Conservation (phyloP, 345 rosid genomes). For the Lenwebbia sp. region DNA sequence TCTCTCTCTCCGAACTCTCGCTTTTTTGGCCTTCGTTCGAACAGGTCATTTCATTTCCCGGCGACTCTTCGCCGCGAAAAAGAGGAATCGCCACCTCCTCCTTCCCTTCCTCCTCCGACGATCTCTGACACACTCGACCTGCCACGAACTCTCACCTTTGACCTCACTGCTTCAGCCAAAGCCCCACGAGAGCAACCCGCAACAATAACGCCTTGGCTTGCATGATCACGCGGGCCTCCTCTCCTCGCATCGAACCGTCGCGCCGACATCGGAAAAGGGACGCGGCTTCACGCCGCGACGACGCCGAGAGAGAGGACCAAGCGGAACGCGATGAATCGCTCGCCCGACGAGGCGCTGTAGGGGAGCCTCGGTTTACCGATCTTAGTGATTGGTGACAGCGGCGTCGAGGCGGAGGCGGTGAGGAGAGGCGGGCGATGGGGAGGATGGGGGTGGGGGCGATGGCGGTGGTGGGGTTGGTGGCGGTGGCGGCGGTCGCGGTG, state of each 20-base stretch:
- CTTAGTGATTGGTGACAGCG: neutral
- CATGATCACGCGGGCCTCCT: neutral
- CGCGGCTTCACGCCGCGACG: neutral
- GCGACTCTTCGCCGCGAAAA: neutral
- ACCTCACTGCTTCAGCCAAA: neutral
- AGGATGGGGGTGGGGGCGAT: conserved; percentile 21
- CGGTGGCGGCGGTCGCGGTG: conserved; percentile 65
- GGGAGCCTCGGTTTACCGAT: neutral
- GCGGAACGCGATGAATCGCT: neutral
- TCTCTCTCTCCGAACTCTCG: neutral
- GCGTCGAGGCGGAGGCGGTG: neutral
- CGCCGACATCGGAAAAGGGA: neutral
- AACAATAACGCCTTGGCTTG: neutral
- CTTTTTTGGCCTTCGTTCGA: neutral
- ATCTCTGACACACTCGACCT: neutral
- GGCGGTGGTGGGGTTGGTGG: conserved; percentile 66
- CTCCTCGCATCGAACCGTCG: neutral
- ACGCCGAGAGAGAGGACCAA: neutral
- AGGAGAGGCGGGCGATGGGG: conserved; percentile 33
- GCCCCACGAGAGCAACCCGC: neutral
- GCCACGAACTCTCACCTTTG: neutral
- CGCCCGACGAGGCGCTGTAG: neutral
- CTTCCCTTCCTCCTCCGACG: neutral
- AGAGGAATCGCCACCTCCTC: neutral
- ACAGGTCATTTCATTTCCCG: neutral